Evolutionary conservation across 1,284 basidiomycete genomes (phyloP), one percentile per base, ranked within the genome.

Genomic region (Tetrapyrgos nigripes): DNA sequence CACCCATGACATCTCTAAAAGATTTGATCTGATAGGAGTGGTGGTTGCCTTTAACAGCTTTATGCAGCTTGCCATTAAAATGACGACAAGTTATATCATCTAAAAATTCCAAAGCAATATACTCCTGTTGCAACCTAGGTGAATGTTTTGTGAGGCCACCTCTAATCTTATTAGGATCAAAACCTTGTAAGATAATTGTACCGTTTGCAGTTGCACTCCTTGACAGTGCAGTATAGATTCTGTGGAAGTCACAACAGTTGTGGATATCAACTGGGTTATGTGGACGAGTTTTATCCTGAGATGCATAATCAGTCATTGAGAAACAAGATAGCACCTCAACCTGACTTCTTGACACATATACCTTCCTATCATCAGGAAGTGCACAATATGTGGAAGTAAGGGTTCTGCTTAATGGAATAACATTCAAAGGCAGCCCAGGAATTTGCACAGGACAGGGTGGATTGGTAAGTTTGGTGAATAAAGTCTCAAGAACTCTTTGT

Each of bases 271-370:
- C 70, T 3, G 70, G 61, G 68, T 78, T 79, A 6, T 58, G 50
- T 3, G 31, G 19, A 21, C 74, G 37, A 2, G 75, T 76, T 53
- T 76, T 72, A 6, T 77, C 79, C 64, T 80, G 77, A 0, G 73
- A 75, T 1, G 65, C 62, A 68, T 72, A 79, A 55, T 79, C 77
- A 17, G 77, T 79, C 72, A 79, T 79, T 3, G 73, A 68, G 71
- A 79, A 80, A 55, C 79, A 77, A 0, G 71, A 70, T 0, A 78
- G 31, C 0, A 78, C 62, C 9, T 68, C 57, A 0, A 79, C 72
- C 59, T 80, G 78, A 3, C 62, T 53, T 14, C 74, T 50, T 0
- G 44, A 51, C 10, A 79, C 64, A 8, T 27, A 28, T 3, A 74
- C 33, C 1, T 13, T 40, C n/a, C 35, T 54, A 47, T 70, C 75